These are phyloP conservation scores for Pisolithus marmoratus DNA, from an alignment of 768 basidiomycete species.

Conservation along the genomic window DNA sequence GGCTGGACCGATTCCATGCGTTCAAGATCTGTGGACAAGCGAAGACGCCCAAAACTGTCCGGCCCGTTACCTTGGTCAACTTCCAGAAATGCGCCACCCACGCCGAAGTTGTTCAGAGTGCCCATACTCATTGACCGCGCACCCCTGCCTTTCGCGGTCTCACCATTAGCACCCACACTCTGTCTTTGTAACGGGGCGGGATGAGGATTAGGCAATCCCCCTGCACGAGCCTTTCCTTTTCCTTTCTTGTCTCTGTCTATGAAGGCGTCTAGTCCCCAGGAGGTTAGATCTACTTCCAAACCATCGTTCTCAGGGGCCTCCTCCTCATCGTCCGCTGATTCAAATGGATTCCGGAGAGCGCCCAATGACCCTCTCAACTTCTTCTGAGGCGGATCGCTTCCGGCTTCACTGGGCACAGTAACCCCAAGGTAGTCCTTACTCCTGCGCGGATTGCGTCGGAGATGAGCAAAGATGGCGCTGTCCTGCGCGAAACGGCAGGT, in stretches of 20 bases:
- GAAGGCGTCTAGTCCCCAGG: constrained; percentile 80
- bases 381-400: constrained; percentile 43
- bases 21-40: constrained; percentile 54
- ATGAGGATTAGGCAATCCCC: constrained; percentile 41
- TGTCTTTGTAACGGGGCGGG: constrained; percentile 32
- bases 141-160: constrained; percentile 35
- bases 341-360: constrained; percentile 70
- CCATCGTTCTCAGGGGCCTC: constrained; percentile 44
- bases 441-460: constrained; percentile 52
- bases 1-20: constrained; percentile 37
- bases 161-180: constrained; percentile 39
- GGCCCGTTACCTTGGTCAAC: constrained; percentile 21
- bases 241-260: constrained; percentile 60
- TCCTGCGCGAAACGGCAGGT: constrained; percentile 67
- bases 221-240: constrained; percentile 38
- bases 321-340: constrained; percentile 52
- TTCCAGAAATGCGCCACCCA: constrained; percentile 43
- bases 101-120: constrained; percentile 48
- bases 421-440: constrained; percentile 65
- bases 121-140: constrained; percentile 66
- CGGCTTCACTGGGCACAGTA: constrained; percentile 57
- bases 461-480: constrained; percentile 80
- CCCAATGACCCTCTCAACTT: constrained; percentile 55
- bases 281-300: constrained; percentile 73
- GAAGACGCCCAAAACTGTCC: constrained; percentile 38